Conservation (phyloP, 2,329 filamentous ascomycete genomes). For the Trichoderma sp. region DNA sequence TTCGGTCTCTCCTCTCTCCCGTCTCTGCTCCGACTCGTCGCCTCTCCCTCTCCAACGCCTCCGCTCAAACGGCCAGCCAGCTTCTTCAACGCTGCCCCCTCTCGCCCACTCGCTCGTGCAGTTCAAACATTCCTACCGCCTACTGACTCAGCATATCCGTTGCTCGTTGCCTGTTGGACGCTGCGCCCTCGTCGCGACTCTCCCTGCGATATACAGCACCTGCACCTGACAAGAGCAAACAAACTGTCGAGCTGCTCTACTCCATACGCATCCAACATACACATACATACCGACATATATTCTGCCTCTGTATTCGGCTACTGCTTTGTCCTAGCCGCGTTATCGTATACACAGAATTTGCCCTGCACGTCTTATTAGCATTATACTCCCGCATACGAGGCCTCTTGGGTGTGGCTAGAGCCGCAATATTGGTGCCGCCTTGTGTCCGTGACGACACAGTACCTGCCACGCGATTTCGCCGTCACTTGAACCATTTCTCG, state of each 20-base stretch:
- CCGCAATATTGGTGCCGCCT: constrained; percentile 24
- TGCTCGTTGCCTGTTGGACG: neutral
- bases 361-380: neutral
- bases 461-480: neutral
- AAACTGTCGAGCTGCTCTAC: neutral
- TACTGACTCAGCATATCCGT: neutral
- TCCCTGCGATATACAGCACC: neutral
- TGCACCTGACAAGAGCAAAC: neutral
- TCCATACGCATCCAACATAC: neutral
- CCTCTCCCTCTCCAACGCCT: neutral
- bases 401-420: constrained; percentile 2
- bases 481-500: constrained; percentile 19
- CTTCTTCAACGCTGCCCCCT: neutral
- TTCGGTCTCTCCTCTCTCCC: neutral
- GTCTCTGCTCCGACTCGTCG: neutral
- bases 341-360: neutral
- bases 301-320: neutral
- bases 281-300: neutral
- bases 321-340: neutral
- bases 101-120: neutral
- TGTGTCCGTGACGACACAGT: constrained; percentile 18
- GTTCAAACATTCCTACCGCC: neutral
- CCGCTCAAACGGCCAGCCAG: neutral
- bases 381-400: constrained; percentile 9
- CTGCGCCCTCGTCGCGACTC: neutral